These are phyloP conservation scores for Serendipita sp. DNA, from an alignment of 768 basidiomycete genomes.

Conservation along the genomic window DNA sequence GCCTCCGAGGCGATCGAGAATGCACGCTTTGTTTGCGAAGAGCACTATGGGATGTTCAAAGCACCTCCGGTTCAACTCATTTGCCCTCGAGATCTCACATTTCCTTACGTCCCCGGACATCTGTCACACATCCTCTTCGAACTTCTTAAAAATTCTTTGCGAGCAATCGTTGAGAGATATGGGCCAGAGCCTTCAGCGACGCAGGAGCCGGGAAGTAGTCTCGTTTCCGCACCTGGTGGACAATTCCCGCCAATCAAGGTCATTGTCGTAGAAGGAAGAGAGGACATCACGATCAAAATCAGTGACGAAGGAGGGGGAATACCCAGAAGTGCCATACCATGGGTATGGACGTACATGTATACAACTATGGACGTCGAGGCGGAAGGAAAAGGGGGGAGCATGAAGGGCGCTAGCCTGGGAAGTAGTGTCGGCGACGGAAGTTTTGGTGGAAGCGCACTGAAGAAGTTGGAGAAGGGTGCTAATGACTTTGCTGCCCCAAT, in stretches of 20 bases:
- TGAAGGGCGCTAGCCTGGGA: conserved; percentile 20
- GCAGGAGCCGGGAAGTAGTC: conserved; percentile 70
- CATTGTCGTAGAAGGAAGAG: conserved; percentile 66
- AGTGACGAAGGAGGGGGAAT: conserved; percentile 96
- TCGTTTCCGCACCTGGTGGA: background rate
- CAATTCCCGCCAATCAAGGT: conserved; percentile 46
- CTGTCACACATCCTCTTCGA: conserved; percentile 95
- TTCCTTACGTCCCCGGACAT: conserved; percentile 94
- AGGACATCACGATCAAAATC: conserved; percentile 99
- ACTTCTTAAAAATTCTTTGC: conserved; percentile 90
- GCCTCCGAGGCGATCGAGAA: conserved; percentile 99
- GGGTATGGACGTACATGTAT: conserved; percentile 99
- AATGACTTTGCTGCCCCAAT: conserved; percentile 94
- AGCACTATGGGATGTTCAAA: conserved; percentile 71
- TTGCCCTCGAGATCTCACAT: conserved; percentile 71
- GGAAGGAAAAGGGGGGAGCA: conserved; percentile 17
- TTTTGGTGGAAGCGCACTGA: conserved; percentile 57
- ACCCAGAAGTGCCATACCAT: conserved; percentile 62
- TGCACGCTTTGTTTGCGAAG: conserved; percentile 46
- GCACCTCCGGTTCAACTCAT: conserved; percentile 94
- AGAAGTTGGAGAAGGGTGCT: conserved; percentile 27
- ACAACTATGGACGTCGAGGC: conserved; percentile 47
- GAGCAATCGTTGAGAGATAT: conserved; percentile 87
- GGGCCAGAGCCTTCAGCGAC: conserved; percentile 63
- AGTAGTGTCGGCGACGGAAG: conserved; percentile 33